Evolutionary conservation across 225 moss, liverwort and hornwort species (phyloP).

Genomic region (Lunularia cruciata): DNA sequence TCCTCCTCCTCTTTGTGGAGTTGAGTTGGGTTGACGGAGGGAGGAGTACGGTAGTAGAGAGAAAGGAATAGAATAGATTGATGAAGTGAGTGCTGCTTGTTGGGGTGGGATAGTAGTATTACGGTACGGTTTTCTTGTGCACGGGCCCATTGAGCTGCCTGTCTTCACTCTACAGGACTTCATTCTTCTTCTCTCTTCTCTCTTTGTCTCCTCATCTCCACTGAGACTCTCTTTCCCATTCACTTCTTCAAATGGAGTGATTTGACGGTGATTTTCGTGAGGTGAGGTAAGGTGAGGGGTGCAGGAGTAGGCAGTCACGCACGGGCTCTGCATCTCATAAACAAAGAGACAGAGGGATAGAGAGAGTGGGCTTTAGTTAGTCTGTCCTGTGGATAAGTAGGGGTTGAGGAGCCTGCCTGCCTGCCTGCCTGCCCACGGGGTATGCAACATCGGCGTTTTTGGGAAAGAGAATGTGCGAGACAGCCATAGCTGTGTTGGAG

Average conservation of each 20-base stretch:
- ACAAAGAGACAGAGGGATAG: background rate
- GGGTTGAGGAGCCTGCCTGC: background rate
- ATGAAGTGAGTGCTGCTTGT: too few species aligned
- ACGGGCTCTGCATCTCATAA: background rate
- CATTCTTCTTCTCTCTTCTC: too few species aligned
- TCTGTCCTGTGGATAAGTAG: constrained; percentile 12
- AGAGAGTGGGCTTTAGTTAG: background rate
- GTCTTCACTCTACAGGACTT: too few species aligned
- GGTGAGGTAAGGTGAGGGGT: background rate
- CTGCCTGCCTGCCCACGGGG: background rate
- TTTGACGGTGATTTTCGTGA: constrained; percentile 17
- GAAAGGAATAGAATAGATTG: too few species aligned
- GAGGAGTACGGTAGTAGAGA: too few species aligned
- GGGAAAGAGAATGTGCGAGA: background rate
- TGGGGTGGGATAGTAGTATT: too few species aligned
- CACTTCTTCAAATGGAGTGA: background rate
- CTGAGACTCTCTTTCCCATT: too few species aligned
- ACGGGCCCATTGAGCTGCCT: too few species aligned
- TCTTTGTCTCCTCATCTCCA: too few species aligned
- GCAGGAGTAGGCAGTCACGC: background rate
- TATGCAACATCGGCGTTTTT: background rate
- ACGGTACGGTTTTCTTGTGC: too few species aligned
- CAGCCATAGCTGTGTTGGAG: background rate
- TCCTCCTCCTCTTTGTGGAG: too few species aligned
- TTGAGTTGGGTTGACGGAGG: too few species aligned